phyloP scores from a whole-genome alignment of 768 basidiomycete genomes.

The Lepiota subincarnata region DNA sequence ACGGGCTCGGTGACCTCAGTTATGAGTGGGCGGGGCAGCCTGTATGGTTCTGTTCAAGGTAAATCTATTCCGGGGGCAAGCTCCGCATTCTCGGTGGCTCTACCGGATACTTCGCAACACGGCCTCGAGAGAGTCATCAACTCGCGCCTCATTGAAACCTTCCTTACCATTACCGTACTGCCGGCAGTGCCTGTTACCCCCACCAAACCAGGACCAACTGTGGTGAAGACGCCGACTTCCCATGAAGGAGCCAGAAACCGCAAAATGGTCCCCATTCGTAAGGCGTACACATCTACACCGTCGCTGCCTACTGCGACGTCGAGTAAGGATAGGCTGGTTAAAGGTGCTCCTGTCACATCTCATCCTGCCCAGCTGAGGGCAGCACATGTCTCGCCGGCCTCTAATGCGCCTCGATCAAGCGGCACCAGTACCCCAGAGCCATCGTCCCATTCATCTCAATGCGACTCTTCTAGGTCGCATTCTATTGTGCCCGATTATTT shows the following conservation, averaged over 20 bases:
- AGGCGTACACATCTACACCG: background rate
- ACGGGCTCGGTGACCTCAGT: constrained; percentile 54
- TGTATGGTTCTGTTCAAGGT: background rate
- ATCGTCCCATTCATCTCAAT: background rate
- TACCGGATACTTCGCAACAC: constrained; percentile 62
- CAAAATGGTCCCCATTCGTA: constrained; percentile 1
- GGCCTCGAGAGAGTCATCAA: constrained; percentile 66
- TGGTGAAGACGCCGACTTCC: background rate
- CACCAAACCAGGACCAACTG: constrained; percentile 7
- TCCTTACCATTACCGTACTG: constrained; percentile 51
- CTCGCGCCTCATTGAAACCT: constrained; percentile 76
- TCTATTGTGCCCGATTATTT: constrained; percentile 53
- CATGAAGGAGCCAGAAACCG: background rate
- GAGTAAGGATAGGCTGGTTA: background rate
- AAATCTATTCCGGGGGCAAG: constrained; percentile 13
- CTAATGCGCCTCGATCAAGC: background rate
- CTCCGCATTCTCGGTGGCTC: constrained; percentile 24
- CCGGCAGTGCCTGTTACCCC: constrained; percentile 8
- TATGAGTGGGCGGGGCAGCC: constrained; percentile 20
- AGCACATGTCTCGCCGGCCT: background rate
- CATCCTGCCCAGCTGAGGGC: background rate
- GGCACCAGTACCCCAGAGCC: background rate
- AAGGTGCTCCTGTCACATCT: background rate
- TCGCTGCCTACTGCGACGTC: background rate
- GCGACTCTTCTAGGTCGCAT: background rate